Base-by-base conservation (phyloP, 2,329 filamentous ascomycete genomes). In the Talaromyces piceae region DNA sequence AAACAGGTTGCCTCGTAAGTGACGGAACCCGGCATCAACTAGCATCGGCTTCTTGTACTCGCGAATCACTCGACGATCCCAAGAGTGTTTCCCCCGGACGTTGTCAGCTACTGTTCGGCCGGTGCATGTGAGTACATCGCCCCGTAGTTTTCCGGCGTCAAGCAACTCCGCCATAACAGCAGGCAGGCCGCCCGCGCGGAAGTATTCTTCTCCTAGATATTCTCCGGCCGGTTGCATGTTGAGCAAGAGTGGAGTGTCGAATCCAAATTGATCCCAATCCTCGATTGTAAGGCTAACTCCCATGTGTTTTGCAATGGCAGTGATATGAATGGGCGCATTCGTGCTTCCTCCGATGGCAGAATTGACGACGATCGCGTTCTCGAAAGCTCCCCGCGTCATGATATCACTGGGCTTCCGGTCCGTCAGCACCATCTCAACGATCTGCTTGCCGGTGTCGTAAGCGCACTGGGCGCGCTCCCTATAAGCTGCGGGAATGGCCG, bases 301-400 rank as follows among this genome's bases (percentile, higher is more conserved):
- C 9, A 78, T 72, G 49, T 80, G 77, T 53, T 74, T 76, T 2
- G 78, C 77, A 20, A 80, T 72, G 8, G 77, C 78, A 33, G 73
- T 76, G 45, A 80, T 63, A 58, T 80, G 78, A 45, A 81, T 79
- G 0, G 77, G 77, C 0, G 77, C 77, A 54, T 81, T 81, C 3
- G 77, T 79, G 55, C 74, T 78, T 12, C 78, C 78, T 23, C 78
- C 78, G 49, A 80, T 78, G 18, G 77, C 77, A 1, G 75, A 77
- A 54, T 78, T 79, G 39, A 70, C 71, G 5, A 75, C 73, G 25
- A 81, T 77, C 5, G 75, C 77, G 53, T 80, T 81, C 62, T 80
- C 77, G 51, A 81, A 80, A 0, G 78, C 76, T 51, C 74, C 62
- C 3, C 76, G 67, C 0, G 77, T 80, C 72, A 80, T 72, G 58